Base-by-base conservation (phyloP, 2,329 filamentous ascomycete genomes). In the Xylaria sp. region DNA sequence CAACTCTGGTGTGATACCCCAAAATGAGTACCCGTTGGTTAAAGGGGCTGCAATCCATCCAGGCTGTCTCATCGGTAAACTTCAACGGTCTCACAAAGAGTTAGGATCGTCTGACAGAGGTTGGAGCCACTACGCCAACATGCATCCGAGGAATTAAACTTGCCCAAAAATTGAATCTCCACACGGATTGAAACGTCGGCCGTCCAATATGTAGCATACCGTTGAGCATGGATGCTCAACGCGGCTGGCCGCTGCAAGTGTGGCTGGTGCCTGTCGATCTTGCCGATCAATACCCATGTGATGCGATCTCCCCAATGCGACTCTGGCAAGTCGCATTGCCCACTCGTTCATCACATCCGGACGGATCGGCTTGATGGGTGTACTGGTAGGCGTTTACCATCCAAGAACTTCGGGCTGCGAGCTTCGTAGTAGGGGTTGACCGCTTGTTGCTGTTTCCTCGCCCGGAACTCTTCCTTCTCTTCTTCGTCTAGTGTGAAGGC, bases 401-500 rank as follows among this genome's bases (percentile, higher is more conserved):
- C 88, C 50, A 90, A 74, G 70, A 86, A 90, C 68, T 84, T 84
- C 6, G 86, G 86, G 63, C 84, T 87, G 63, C 82, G 81, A 4
- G 76, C 76, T 23, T 88, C 83, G 65, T 86, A 86, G 70, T 89
- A 89, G 1, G 80, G 79, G 66, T 85, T 84, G 0, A 77, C 79
- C 13, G 76, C 67, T 66, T 84, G 81, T 74, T 83, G 82, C 8
- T 82, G 81, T 75, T 82, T 86, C 66, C 85, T 84, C 55, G 85
- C 84, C 76, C 90, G 88, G 71, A 89, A 91, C 10, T 85, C 84
- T 9, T 84, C 83, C 62, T 84, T 85, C 77, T 91, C 89, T 57
- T 90, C 88, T 25, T 91, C 89, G 69, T 90, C 88, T 32, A 91
- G 79, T 41, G 86, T 87, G 62, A 91, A 91, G 0, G 89, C 89